Conservation (phyloP, 331 rosid species). For the Saraca asoca region DNA sequence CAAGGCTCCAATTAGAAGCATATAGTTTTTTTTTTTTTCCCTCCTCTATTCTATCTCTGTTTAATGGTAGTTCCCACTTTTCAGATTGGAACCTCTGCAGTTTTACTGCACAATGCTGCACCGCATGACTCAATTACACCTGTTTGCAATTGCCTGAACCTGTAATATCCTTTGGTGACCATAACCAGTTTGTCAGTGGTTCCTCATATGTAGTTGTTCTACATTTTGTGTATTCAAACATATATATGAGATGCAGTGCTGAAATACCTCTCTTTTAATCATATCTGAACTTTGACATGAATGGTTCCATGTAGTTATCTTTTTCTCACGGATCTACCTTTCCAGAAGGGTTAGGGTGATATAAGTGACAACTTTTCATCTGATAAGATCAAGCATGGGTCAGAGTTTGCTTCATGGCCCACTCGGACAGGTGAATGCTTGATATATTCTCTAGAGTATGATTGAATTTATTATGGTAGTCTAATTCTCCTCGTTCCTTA, state of each 20-base stretch:
- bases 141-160: neutral
- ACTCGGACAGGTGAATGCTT: slow-evolving; percentile 22
- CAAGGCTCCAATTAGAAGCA: slow-evolving; percentile 22
- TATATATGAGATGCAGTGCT: neutral
- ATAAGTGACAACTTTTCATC: neutral
- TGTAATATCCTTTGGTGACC: neutral
- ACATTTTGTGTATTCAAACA: slow-evolving; percentile 6
- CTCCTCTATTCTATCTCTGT: neutral
- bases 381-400: slow-evolving; percentile 9
- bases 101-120: neutral
- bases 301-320: slow-evolving; percentile 3
- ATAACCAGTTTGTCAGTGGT: neutral
- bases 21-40: slow-evolving; percentile 1
- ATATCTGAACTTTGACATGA: neutral
- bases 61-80: slow-evolving; percentile 10
- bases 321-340: slow-evolving; percentile 10
- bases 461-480: neutral
- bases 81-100: neutral
- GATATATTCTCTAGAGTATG: slow-evolving; percentile 18
- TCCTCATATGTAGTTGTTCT: slow-evolving; percentile 4
- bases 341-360: slow-evolving; percentile 4
- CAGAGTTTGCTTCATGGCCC: neutral
- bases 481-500: slow-evolving; percentile 6
- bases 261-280: neutral
- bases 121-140: slow-evolving; percentile 8